A percentile compares a stretch with the other conserved stretches of the same genome.
Conservation (phyloP, 106 monocot genomes). For the Iris macrosiphon region DNA sequence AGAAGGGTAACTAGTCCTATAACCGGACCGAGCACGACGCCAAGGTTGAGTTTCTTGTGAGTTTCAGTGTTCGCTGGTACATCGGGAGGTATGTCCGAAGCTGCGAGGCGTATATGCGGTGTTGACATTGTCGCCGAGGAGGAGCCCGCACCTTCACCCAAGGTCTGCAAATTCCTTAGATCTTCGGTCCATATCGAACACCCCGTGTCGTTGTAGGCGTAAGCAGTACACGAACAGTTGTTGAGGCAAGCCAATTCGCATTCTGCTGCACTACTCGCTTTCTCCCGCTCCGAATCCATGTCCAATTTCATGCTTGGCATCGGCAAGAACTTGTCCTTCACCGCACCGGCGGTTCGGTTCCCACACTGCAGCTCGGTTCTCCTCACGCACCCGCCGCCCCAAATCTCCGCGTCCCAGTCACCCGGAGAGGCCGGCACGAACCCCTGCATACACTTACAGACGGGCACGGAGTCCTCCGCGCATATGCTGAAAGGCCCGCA, state of each 20-base stretch:
- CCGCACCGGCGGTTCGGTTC: background rate
- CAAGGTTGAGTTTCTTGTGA: background rate
- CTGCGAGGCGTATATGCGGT: constrained; percentile 1
- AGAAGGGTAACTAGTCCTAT: background rate
- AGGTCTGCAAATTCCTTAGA: constrained; percentile 1
- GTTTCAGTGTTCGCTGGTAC: background rate
- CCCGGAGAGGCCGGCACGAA: constrained; percentile 13
- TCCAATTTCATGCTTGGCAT: constrained; percentile 3
- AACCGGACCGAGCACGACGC: background rate
- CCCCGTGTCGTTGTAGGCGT: background rate
- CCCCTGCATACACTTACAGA: constrained; percentile 40
- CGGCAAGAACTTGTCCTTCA: background rate
- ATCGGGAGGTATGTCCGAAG: background rate
- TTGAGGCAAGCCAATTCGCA: constrained; percentile 1
- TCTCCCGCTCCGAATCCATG: background rate
- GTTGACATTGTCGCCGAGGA: too few species aligned
- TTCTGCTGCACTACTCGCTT: background rate
- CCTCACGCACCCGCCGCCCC: constrained; percentile 37
- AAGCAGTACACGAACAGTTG: constrained; percentile 10
- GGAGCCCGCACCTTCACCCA: background rate
- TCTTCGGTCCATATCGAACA: constrained; percentile 7
- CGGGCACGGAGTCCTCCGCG: constrained; percentile 5
- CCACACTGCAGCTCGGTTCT: constrained; percentile 18
- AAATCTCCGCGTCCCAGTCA: constrained; percentile 31
- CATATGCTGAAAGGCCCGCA: constrained; percentile 59